Evolutionary conservation across 2,329 filamentous ascomycete genomes (phyloP).

Genomic region (Graphiopsis chlorocephala): DNA sequence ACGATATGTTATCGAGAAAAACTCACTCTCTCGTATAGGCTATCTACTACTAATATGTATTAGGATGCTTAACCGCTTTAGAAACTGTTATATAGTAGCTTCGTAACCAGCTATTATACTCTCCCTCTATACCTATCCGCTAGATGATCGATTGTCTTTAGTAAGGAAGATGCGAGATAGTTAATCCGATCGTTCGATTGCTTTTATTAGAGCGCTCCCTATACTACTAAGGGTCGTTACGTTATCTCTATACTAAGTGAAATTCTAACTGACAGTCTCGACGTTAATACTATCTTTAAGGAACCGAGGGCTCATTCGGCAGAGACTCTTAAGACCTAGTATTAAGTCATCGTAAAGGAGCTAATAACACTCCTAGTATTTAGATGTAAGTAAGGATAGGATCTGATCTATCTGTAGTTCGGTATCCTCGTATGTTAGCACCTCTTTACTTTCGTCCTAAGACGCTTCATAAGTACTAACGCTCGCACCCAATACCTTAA

Average conservation of each 20-base stretch:
- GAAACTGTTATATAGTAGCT: conserved; percentile 15
- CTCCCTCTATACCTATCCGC: not conserved
- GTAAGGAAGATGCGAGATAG: not conserved
- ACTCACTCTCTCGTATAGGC: conserved; percentile 16
- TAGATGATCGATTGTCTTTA: not conserved
- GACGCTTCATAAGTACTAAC: too few species aligned
- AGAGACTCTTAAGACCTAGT: not conserved
- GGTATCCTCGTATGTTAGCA: too few species aligned
- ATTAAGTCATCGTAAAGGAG: conserved; percentile 16
- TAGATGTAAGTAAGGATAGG: conserved; percentile 10
- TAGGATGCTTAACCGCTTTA: conserved; percentile 8
- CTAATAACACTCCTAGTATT: conserved; percentile 10
- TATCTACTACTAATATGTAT: conserved; percentile 11
- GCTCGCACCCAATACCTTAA: conserved; percentile 8
- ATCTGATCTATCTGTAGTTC: conserved; percentile 16
- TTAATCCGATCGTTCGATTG: not conserved
- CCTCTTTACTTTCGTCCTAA: conserved; percentile 14
- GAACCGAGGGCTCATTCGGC: not conserved
- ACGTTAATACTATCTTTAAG: conserved; percentile 15
- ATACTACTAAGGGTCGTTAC: not conserved
- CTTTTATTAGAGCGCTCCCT: not conserved
- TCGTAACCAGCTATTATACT: conserved; percentile 12
- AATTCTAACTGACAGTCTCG: conserved; percentile 14
- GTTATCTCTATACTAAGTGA: conserved; percentile 13
- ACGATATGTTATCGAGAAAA: conserved; percentile 11